Percentiles rank a stretch among this genome's conserved stretches.
Evolutionary conservation across 257 asterid species (phyloP).

Genomic region (Echium plantagineum): DNA sequence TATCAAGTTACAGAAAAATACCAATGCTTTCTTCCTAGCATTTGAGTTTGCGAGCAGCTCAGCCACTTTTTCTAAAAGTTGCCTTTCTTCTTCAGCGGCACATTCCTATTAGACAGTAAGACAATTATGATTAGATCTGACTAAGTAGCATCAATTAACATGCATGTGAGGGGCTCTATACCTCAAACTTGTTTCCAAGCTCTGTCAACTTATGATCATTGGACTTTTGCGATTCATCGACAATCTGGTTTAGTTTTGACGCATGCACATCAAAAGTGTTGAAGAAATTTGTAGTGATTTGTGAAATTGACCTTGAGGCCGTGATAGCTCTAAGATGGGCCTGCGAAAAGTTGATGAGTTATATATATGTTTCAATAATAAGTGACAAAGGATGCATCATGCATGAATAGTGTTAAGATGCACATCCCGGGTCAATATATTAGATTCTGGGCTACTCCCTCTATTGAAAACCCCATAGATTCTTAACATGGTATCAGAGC

Average conservation of each 20-base stretch:
- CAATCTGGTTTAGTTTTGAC: constrained; percentile 32
- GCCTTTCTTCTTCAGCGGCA: constrained; percentile 38
- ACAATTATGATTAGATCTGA: not conserved
- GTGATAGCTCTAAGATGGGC: constrained; percentile 23
- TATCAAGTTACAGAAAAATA: constrained; percentile 5
- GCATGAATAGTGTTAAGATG: too few species aligned
- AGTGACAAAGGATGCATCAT: not conserved
- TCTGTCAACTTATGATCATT: constrained; percentile 29
- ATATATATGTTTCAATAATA: not conserved
- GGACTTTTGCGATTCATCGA: constrained; percentile 31
- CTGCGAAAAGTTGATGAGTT: constrained; percentile 13
- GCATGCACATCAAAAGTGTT: constrained; percentile 24
- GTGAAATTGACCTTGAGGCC: constrained; percentile 27
- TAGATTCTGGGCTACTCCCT: too few species aligned
- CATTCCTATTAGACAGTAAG: constrained; percentile 24
- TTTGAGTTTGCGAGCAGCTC: constrained; percentile 34
- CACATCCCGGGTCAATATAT: too few species aligned
- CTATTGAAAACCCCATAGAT: too few species aligned
- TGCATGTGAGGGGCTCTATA: not conserved
- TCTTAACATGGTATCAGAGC: too few species aligned
- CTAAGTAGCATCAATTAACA: not conserved
- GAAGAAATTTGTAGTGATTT: constrained; percentile 23
- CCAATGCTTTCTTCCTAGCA: constrained; percentile 38
- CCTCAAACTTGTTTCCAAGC: constrained; percentile 37
- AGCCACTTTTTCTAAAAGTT: constrained; percentile 33